Evolutionary conservation across 768 basidiomycete genomes (phyloP).

Genomic region (Phlegmacium glaucopus): DNA sequence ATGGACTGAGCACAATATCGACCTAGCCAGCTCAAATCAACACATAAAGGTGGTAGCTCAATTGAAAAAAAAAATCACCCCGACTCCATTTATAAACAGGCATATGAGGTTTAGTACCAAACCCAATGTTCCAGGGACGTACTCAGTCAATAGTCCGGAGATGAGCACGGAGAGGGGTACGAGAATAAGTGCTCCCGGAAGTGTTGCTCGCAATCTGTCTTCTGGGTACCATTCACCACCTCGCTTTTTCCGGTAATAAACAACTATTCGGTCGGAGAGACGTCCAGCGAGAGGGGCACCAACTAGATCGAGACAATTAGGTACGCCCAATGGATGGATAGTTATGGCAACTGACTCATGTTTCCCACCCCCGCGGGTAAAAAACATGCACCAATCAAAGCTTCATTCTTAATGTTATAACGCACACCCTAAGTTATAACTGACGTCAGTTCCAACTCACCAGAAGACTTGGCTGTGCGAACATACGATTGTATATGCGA

Average conservation of each 20-base stretch:
- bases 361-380: slow-evolving; percentile 59
- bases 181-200: slow-evolving; percentile 43
- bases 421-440: too few species aligned
- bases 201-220: slow-evolving; percentile 56
- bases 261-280: slow-evolving; percentile 54
- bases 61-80: slow-evolving; percentile 35
- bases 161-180: slow-evolving; percentile 50
- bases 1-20: slow-evolving; percentile 53
- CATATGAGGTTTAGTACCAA: slow-evolving; percentile 49
- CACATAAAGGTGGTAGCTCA: background rate
- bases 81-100: slow-evolving; percentile 62
- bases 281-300: slow-evolving; percentile 59
- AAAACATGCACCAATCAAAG: slow-evolving; percentile 57
- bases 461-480: background rate
- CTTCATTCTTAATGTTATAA: slow-evolving; percentile 47
- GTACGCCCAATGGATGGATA: background rate
- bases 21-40: slow-evolving; percentile 32
- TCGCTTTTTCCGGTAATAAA: slow-evolving; percentile 42
- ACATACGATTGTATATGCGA: slow-evolving; percentile 66
- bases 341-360: slow-evolving; percentile 38
- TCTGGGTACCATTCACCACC: slow-evolving; percentile 64
- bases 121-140: slow-evolving; percentile 46
- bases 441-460: background rate
- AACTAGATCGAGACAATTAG: slow-evolving; percentile 30
- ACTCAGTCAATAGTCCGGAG: slow-evolving; percentile 47